These are phyloP conservation scores for Balakata baccata DNA, from an alignment of 345 rosid genomes.

Conservation along the genomic window DNA sequence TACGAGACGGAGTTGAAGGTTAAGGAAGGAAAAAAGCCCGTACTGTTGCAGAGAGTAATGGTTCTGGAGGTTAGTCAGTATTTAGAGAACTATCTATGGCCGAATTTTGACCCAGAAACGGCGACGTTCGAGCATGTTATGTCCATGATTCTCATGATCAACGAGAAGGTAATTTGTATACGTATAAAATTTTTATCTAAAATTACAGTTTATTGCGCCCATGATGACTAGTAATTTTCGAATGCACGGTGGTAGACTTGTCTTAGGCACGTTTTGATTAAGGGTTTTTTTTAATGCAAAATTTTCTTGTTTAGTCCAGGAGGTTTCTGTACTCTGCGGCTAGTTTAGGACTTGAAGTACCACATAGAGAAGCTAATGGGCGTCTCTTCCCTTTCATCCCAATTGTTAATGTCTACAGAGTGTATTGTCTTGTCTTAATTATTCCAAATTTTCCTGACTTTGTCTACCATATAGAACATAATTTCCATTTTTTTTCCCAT, in stretches of 20 bases:
- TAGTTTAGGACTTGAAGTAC: background rate
- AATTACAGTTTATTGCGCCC: background rate
- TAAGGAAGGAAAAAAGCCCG: constrained; percentile 69
- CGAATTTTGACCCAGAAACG: constrained; percentile 70
- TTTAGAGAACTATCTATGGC: constrained; percentile 94
- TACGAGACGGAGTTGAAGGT: constrained; percentile 75
- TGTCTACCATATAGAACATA: background rate
- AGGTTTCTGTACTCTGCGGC: background rate
- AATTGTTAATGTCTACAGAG: background rate
- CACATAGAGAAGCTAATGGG: background rate
- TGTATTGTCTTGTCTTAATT: background rate
- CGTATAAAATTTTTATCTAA: background rate
- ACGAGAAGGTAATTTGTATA: constrained; percentile 62
- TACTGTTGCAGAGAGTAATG: constrained; percentile 92
- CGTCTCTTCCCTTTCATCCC: background rate
- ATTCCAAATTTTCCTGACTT: background rate
- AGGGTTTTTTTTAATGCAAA: background rate
- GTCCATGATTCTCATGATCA: constrained; percentile 96
- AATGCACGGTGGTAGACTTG: background rate
- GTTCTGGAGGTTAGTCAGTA: constrained; percentile 94
- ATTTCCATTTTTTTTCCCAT: background rate
- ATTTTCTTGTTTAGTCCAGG: background rate
- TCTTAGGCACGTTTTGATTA: background rate
- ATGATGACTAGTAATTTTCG: background rate
- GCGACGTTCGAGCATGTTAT: constrained; percentile 90